Evolutionary conservation across 2,329 filamentous ascomycete genomes (phyloP), one percentile per base, ranked within the genome.

Genomic region (Pezicula radicicola): DNA sequence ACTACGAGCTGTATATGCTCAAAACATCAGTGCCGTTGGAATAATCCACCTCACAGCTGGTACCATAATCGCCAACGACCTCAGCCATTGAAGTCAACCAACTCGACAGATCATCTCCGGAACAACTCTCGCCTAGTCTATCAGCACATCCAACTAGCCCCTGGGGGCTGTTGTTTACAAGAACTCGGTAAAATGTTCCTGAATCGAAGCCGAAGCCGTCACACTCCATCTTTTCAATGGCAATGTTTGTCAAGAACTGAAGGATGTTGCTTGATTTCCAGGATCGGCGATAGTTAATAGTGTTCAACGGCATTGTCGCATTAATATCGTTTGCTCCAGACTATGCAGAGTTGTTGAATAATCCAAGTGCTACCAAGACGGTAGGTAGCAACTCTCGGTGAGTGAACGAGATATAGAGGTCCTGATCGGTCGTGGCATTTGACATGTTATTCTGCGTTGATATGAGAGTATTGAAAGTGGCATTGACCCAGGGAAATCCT

Each of bases 381-480:
- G 75, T 76, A 0, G 78, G 78, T 3, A 77, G 77, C 3, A 81
- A 64, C 61, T 79, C 75, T 46, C 78, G 73, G 60, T 81, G 76
- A 1, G 78, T 78, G 69, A 81, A 81, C 1, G 75, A 78, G 42
- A 80, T 70, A 62, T 77, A 80, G 21, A 81, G 66, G 57, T 80
- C 76, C 60, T 80, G 75, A 13, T 64, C 60, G 0, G 52, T 52
- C 3, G 58, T 59, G 13, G 66, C 61, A 25, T 67, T 66, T 5
- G 68, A 65, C 4, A 63, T 60, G 50, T 66, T 68, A 35, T 62
- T 62, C 27, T 63, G 60, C 2, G 45, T 40, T 1, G 46, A 19
- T 53, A 69, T 63, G 21, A 74, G 63, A 1, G 70, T 66, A 27
- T 67, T 64, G n/a, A 75, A 66, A 2, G 73, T 78, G 16, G 73